These are phyloP conservation scores for Microdochium bolleyi DNA, from an alignment of 2,329 filamentous ascomycete genomes.

Conservation along the genomic window DNA sequence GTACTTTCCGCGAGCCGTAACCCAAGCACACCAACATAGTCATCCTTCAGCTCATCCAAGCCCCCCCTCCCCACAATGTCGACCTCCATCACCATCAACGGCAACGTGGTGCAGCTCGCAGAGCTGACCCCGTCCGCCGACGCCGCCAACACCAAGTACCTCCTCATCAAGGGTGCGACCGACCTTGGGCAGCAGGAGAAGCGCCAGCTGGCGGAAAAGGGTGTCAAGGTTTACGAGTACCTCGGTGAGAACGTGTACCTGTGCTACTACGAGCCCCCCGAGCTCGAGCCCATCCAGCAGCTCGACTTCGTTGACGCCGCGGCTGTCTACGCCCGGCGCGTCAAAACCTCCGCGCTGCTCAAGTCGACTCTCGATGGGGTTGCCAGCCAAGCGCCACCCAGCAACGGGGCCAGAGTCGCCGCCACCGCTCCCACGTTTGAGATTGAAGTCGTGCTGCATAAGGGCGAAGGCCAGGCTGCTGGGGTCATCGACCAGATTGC, in stretches of 20 bases:
- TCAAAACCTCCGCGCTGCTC: not conserved
- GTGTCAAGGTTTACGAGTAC: not conserved
- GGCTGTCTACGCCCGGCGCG: not conserved
- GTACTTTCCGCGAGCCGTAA: not conserved
- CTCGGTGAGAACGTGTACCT: not conserved
- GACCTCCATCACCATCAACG: not conserved
- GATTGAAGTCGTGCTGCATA: not conserved
- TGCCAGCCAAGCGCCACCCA: not conserved
- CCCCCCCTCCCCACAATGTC: not conserved
- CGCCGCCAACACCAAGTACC: not conserved
- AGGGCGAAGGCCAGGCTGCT: not conserved
- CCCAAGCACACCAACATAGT: not conserved
- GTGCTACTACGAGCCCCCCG: not conserved
- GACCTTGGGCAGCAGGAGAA: not conserved
- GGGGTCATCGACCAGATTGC: not conserved
- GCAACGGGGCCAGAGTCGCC: not conserved
- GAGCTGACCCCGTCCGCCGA: not conserved
- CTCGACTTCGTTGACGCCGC: not conserved
- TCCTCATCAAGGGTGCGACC: not conserved
- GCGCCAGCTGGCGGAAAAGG: not conserved
- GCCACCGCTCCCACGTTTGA: slow-evolving; percentile 1
- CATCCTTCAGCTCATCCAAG: not conserved
- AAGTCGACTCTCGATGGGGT: not conserved
- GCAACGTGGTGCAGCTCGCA: not conserved
- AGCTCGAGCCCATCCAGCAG: not conserved